These are phyloP conservation scores for Tulasnella sp. DNA, from an alignment of 768 basidiomycete genomes.

Conservation along the genomic window DNA sequence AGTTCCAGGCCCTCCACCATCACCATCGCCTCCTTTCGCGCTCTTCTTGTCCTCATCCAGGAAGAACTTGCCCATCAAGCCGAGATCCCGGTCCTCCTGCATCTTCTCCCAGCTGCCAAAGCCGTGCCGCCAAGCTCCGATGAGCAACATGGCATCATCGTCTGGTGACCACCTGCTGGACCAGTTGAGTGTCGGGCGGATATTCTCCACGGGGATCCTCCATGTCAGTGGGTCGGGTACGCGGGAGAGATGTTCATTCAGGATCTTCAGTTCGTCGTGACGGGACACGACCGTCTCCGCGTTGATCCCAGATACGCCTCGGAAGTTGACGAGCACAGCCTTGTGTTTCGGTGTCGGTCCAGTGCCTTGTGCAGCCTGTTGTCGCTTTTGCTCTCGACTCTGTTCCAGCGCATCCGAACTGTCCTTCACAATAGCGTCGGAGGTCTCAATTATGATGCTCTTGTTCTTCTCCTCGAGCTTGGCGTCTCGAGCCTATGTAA, in stretches of 20 bases:
- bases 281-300: conserved; percentile 93
- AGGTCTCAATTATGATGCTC: conserved; percentile 77
- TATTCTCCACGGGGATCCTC: conserved; percentile 82
- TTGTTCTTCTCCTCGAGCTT: conserved; percentile 91
- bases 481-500: conserved; percentile 64
- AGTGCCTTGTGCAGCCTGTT: conserved; percentile 69
- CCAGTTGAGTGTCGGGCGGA: conserved; percentile 92
- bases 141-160: conserved; percentile 89
- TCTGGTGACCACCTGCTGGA: conserved; percentile 87
- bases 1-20: neutral
- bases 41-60: conserved; percentile 95
- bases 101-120: conserved; percentile 98
- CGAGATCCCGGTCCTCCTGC: conserved; percentile 73
- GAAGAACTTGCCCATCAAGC: conserved; percentile 89
- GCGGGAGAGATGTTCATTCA: conserved; percentile 65
- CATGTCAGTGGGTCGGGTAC: conserved; percentile 72
- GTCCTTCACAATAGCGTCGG: conserved; percentile 84
- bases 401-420: conserved; percentile 76
- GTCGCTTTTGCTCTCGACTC: conserved; percentile 69
- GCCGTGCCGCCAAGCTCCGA: conserved; percentile 86
- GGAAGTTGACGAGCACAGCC: conserved; percentile 85
- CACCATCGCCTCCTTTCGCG: conserved; percentile 38
- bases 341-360: conserved; percentile 92
- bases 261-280: conserved; percentile 74
- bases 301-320: conserved; percentile 87